These are phyloP conservation scores for Xylaria sp. DNA, from an alignment of 2,329 filamentous ascomycete genomes.

Conservation along the genomic window DNA sequence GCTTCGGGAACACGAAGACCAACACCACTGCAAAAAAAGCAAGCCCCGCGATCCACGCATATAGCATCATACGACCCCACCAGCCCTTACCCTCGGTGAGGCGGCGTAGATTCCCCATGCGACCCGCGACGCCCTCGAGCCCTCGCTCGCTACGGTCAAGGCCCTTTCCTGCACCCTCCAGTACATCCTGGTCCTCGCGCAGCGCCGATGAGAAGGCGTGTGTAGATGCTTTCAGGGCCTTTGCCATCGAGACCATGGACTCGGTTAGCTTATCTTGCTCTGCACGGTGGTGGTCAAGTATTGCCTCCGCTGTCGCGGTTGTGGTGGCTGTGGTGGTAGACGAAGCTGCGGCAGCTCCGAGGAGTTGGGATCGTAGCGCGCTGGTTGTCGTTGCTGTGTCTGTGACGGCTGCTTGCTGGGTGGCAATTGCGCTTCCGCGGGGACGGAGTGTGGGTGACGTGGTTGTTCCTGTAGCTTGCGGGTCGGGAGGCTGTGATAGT, in stretches of 20 bases:
- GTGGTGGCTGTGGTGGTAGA: constrained; percentile 50
- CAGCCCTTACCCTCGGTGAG: constrained; percentile 92
- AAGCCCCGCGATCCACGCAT: constrained; percentile 82
- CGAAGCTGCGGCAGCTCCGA: constrained; percentile 52
- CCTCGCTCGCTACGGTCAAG: constrained; percentile 80
- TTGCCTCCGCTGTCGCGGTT: constrained; percentile 71
- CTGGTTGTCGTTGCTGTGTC: constrained; percentile 35
- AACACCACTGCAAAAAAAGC: constrained; percentile 82
- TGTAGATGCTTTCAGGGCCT: constrained; percentile 79
- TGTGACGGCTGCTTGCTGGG: constrained; percentile 22
- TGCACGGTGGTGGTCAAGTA: constrained; percentile 78
- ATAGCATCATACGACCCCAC: constrained; percentile 85
- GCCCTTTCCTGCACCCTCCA: constrained; percentile 76
- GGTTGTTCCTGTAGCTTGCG: constrained; percentile 19
- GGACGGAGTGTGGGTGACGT: constrained; percentile 51
- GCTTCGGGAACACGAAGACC: constrained; percentile 87
- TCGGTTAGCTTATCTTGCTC: constrained; percentile 87
- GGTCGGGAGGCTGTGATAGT: constrained; percentile 25
- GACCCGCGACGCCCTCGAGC: constrained; percentile 78
- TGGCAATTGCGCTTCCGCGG: constrained; percentile 35
- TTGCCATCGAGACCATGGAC: constrained; percentile 83
- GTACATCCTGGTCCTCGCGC: constrained; percentile 75
- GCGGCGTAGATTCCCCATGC: constrained; percentile 79
- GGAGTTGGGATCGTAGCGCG: constrained; percentile 57
- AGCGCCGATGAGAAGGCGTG: constrained; percentile 76